Evolutionary conservation across 1,284 basidiomycete genomes (phyloP).

Genomic region (Leccinum subrobustum): DNA sequence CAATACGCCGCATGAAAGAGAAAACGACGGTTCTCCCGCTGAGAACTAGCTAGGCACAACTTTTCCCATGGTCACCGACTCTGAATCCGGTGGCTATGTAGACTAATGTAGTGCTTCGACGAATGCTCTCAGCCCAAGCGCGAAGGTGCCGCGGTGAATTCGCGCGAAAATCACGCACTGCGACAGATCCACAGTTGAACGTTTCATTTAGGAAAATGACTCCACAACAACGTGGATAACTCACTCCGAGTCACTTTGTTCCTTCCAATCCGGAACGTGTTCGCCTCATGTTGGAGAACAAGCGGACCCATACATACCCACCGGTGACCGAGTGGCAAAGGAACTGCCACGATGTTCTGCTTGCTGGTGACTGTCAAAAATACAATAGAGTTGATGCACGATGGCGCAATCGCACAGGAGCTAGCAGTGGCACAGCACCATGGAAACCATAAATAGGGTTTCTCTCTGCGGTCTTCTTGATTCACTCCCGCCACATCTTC

Average conservation of each 20-base stretch:
- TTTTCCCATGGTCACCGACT: not conserved
- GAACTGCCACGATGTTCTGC: not conserved
- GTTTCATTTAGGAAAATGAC: not conserved
- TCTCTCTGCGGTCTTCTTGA: too few species aligned
- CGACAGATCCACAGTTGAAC: not conserved
- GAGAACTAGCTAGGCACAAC: not conserved
- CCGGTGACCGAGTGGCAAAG: not conserved
- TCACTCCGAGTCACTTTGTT: not conserved
- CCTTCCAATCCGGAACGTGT: not conserved
- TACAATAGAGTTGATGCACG: not conserved
- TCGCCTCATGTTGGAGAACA: not conserved
- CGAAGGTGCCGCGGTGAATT: not conserved
- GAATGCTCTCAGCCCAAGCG: not conserved
- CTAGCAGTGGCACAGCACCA: not conserved
- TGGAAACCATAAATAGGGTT: conserved; percentile 6
- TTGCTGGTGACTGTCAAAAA: not conserved
- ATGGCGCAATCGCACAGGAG: not conserved
- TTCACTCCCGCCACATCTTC: not conserved
- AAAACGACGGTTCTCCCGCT: not conserved
- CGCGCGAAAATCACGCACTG: not conserved
- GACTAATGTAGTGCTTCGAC: not conserved
- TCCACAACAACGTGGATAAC: not conserved
- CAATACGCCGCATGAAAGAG: not conserved
- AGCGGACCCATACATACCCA: not conserved
- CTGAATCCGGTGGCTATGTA: not conserved